Evolutionary conservation across 1,284 basidiomycete genomes (phyloP), one percentile per base, ranked within the genome.

Genomic region (Pascua guehoae): DNA sequence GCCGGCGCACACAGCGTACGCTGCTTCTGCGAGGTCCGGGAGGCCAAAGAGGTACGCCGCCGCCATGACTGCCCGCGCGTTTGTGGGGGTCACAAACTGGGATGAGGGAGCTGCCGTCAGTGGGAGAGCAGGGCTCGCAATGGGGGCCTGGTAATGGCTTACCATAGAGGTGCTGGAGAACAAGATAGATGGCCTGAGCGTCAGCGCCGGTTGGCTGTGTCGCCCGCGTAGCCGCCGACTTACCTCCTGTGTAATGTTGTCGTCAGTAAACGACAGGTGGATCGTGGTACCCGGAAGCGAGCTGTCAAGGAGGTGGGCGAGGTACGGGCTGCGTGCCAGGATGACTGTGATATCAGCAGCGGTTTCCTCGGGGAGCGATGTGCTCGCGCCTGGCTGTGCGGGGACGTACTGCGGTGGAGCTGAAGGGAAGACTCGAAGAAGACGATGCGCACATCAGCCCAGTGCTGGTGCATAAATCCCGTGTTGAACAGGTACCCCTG

Each of bases 241-340:
- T 75, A 89, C 89, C 81, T 91, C 88, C 69, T 86, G 84, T 24
- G 88, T 89, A 58, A 92, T 84, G 74, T 86, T 87, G 64, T 87
- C 86, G 63, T 86, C 84, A 61, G 87, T 85, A 63, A 91, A 79
- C 60, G 85, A 82, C 54, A 91, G 84, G 71, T 86, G 87, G 63
- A 92, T 83, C 57, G 75, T 81, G 82, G 59, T 85, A 82, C 58
- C 87, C 82, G 64, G 88, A 85, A 62, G 86, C 47, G 68, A 66
- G 58, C 64, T 62, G 44, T 57, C 85, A 85, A 93, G 88, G 65
- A 91, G 79, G 72, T 90, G 89, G 44, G 86, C 87, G 66, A 92
- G 83, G 76, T 85, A 89, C 46, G 91, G 89, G 41, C 88, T 91
- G 54, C 88, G 86, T 56, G 89, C 88, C 58, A 93, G 81, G 66